Base-by-base conservation (phyloP, 2,329 filamentous ascomycete species). In the Uncinocarpus reesii region DNA sequence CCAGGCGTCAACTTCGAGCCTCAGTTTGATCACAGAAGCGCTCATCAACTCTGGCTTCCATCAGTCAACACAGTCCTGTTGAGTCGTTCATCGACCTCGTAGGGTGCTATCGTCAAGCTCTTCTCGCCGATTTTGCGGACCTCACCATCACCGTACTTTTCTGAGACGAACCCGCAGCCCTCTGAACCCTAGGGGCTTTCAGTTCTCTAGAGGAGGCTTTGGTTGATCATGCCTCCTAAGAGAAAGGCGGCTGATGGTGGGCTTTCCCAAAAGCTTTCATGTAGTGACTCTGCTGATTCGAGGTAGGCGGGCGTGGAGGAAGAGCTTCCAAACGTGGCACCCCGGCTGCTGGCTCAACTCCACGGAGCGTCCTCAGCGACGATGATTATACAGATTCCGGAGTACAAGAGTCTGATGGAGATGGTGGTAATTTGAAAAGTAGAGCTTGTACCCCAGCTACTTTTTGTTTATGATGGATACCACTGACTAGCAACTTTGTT, bases 171-270 rank as follows among this genome's bases (percentile, higher is more conserved):
- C n/a, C n/a, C n/a, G n/a, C n/a, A n/a, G n/a, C n/a, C n/a, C n/a
- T n/a, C n/a, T n/a, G n/a, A n/a, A n/a, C n/a, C n/a, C n/a, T n/a
- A n/a, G n/a, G n/a, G n/a, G n/a, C n/a, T n/a, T n/a, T n/a, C n/a
- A n/a, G n/a, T 35, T 18, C 28, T 29, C 11, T 4, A 26, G n/a
- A n/a, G n/a, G n/a, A n/a, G n/a, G n/a, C n/a, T n/a, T n/a, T n/a
- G n/a, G n/a, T 35, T n/a, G 10, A 49, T 24, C 31, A 86, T 87
- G 83, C 77, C 83, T 54, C 72, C 75, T 15, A 87, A 87, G 69
- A 76, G 83, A 61, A 86, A 86, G 70, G 82, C 82, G 52, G 59
- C 70, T 56, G 68, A 71, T 46, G 71, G 71, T 74, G 71, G 65
- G 65, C 56, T 57, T 53, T 56, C 60, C 44, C 52, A 55, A 40